Base-by-base conservation (phyloP, 106 monocot species). In the Allium sativum region DNA sequence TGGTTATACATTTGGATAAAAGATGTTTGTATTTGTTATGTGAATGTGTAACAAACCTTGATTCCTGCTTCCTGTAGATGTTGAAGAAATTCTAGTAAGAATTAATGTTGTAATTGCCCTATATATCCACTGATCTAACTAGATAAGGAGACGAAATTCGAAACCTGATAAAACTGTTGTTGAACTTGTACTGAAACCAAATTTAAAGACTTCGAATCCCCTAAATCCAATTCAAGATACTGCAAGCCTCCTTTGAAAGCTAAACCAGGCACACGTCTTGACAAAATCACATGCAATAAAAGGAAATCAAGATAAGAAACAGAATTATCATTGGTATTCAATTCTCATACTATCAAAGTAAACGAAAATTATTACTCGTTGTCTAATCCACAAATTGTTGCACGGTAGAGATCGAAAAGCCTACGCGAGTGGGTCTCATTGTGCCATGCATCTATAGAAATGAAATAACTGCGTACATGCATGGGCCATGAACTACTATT, bases 81-180 rank as follows among this genome's bases (percentile, higher is more conserved):
- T 21, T 10, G 55, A 74, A 45, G 12, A 66, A 14, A 41, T 17
- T 8, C 0, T 57, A 31, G 31, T 15, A 65, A 46, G 3, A 67
- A 68, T 9, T 45, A 52, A 40, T 6, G 44, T 17, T 12, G 42
- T 60, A 9, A 44, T 15, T 31, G 31, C 31, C 0, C 31, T 31
- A 31, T 31, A 31, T 31, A 2, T 31, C 31, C 5, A 1, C 31
- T 3, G 5, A 31, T 31, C 31, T 31, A 0, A 31, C 31, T 0
- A 31, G 31, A 5, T 31, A 31, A 5, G 5, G 5, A 31, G 31
- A n/a, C n/a, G n/a, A 31, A 31, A 1, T 31, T 1, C 21, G 18
- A 8, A 48, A 92, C 86, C 64, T 79, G 81, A 61, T 92, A 92
- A 74, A 87, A 92, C 22, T 79, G 81, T 42, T 60, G 64, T 53